A percentile compares a stretch with the other conserved stretches of the same genome.
These are phyloP conservation scores for Linderniella brevidens DNA, from an alignment of 257 asterid species.

Conservation along the genomic window DNA sequence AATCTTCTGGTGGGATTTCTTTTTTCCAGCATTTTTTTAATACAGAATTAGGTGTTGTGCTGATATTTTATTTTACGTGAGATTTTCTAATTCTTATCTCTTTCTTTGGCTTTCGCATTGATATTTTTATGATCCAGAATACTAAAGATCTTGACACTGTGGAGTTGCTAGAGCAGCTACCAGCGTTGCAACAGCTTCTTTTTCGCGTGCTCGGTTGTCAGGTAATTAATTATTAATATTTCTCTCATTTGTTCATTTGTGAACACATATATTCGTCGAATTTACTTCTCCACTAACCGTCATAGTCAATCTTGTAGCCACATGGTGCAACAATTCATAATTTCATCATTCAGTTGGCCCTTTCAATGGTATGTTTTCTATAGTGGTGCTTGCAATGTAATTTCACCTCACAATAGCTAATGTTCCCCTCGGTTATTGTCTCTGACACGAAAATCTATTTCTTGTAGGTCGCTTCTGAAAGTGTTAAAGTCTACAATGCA, in stretches of 20 bases:
- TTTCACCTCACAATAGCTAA: too few relatives aligned
- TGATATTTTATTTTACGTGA: neutral
- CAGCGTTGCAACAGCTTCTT: conserved; percentile 75
- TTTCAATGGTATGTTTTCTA: conserved; percentile 53
- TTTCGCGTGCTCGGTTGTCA: conserved; percentile 79
- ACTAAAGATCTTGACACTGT: conserved; percentile 79
- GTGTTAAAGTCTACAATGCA: conserved; percentile 77
- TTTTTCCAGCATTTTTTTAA: neutral
- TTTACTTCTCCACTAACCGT: neutral
- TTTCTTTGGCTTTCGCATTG: conserved; percentile 2
- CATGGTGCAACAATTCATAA: conserved; percentile 91
- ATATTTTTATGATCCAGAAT: conserved; percentile 64
- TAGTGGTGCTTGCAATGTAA: too few relatives aligned
- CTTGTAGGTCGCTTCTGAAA: conserved; percentile 84
- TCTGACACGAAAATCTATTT: too few relatives aligned
- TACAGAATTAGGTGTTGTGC: conserved; percentile 1
- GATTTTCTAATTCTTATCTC: neutral
- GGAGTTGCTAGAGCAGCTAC: conserved; percentile 69
- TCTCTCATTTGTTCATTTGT: conserved; percentile 7
- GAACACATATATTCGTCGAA: neutral
- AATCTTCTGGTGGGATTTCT: conserved; percentile 46
- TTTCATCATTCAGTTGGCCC: conserved; percentile 76
- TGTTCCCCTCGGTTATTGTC: too few relatives aligned
- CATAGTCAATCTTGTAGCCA: conserved; percentile 52
- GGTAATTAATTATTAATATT: conserved; percentile 54